A percentile compares a stretch with the other conserved stretches of the same genome.
phyloP scores from a whole-genome alignment of 495 filamentous ascomycete genomes.

The Aspergillus olivimuriae region DNA sequence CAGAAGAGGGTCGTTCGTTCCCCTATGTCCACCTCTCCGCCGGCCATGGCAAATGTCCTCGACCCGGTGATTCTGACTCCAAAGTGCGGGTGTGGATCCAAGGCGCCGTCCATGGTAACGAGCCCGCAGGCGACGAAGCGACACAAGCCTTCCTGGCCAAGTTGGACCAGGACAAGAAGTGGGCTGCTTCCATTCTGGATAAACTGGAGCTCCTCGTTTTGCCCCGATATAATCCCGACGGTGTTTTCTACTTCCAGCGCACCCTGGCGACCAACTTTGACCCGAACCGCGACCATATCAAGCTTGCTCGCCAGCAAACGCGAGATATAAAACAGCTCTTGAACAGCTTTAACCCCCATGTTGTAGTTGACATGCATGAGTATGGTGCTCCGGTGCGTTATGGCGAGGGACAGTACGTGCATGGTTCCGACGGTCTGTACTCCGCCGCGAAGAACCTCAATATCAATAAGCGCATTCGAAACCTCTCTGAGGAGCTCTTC shows the following conservation, averaged over 20 bases:
- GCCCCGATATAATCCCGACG: slow-evolving; percentile 5
- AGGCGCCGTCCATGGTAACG: slow-evolving; percentile 6
- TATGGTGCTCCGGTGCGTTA: neutral
- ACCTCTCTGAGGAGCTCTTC: slow-evolving; percentile 3
- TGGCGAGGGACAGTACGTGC: slow-evolving; percentile 4
- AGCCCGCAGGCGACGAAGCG: slow-evolving; percentile 6
- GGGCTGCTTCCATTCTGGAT: slow-evolving; percentile 2
- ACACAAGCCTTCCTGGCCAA: slow-evolving; percentile 5
- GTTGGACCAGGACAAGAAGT: neutral
- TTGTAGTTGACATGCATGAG: slow-evolving; percentile 7
- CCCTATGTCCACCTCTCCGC: slow-evolving; percentile 5
- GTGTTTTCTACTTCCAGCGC: slow-evolving; percentile 6
- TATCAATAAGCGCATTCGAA: slow-evolving; percentile 5
- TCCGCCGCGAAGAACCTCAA: slow-evolving; percentile 6
- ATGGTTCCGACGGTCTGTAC: slow-evolving; percentile 5
- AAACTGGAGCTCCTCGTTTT: slow-evolving; percentile 2
- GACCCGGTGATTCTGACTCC: neutral
- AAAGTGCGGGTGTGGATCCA: slow-evolving; percentile 7
- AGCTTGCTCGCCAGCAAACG: slow-evolving; percentile 6
- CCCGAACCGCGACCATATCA: slow-evolving; percentile 8
- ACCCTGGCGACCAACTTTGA: slow-evolving; percentile 4
- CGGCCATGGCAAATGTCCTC: neutral
- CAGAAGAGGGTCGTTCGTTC: slow-evolving; percentile 6
- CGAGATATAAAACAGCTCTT: slow-evolving; percentile 4
- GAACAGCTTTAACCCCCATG: slow-evolving; percentile 3